Base-by-base conservation (phyloP, 2,329 filamentous ascomycete species). In the Penicillium sp. region DNA sequence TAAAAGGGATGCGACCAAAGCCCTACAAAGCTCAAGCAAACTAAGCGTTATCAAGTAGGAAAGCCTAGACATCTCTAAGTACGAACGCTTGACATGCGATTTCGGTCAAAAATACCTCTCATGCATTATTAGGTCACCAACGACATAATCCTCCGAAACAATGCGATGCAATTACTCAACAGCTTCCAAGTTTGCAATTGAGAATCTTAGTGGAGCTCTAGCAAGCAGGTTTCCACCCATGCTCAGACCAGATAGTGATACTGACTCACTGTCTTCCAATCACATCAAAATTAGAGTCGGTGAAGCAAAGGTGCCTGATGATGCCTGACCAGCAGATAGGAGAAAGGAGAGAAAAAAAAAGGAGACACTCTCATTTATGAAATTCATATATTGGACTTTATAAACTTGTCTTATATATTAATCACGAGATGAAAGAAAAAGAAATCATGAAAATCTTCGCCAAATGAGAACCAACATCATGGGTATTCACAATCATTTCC, bases 401-500 rank as follows among this genome's bases (percentile, higher is more conserved):
- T 43, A 47, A n/a, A 48, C 21, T 24, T 46, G 50, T 58, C 57
- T 56, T 53, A 35, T 62, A 63, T 61, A 60, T 57, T 33, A 58
- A 41, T 46, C 56, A 48, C 49, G 19, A 49, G 37, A 26, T 43
- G 53, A 29, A 54, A 56, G 53, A 53, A 58, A 41, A 48, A 56
- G 55, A 57, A 45, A 48, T 52, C 48, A 58, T 52, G 43, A 52
- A 47, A 46, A 47, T 45, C 29, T 56, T 55, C 56, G 52, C 56
- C 52, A 59, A 64, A 51, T 56, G 53, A 52, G 53, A 24, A 58
- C 57, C 55, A 62, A 66, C 60, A 39, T 65, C 65, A 67, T 60
- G 68, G 69, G 68, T 70, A 71, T 70, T 70, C 67, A 68, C 61
- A 63, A 62, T 66, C 66, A 60, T 62, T 64, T 57, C 60, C 55